phyloP scores from a whole-genome alignment of 73 alveolate genomes.

The Paramecium sonneborni region DNA sequence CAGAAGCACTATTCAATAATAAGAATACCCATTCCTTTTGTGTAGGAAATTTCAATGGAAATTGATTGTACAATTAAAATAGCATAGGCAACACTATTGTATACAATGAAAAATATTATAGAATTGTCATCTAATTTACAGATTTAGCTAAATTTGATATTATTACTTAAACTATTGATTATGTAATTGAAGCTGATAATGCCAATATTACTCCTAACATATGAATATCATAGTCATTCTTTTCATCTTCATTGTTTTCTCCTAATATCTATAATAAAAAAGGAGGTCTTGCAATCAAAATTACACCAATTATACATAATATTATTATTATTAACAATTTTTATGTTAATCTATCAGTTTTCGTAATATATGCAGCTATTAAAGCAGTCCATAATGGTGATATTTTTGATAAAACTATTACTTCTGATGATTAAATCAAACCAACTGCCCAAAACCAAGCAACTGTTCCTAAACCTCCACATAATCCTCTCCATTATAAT shows the following conservation, averaged over 20 bases:
- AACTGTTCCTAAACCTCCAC: slow-evolving; percentile 12
- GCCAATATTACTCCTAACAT: not conserved
- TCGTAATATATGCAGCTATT: not conserved
- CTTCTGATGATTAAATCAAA: slow-evolving; percentile 2
- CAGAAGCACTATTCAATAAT: not conserved
- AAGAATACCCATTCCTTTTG: not conserved
- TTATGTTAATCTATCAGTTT: not conserved
- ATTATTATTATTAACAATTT: not conserved
- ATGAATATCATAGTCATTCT: not conserved
- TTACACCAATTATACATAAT: not conserved
- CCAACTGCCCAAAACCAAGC: slow-evolving; percentile 5
- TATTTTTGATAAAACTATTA: not conserved
- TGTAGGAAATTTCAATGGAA: not conserved
- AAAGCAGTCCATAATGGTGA: slow-evolving; percentile 47
- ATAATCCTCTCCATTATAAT: not conserved
- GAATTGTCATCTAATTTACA: not conserved
- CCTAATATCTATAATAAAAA: not conserved
- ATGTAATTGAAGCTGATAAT: not conserved
- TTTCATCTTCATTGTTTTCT: not conserved
- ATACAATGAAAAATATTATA: not conserved
- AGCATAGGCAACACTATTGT: not conserved
- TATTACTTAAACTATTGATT: not conserved
- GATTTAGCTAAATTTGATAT: not conserved
- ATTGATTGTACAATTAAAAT: not conserved
- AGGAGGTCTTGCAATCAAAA: slow-evolving; percentile 27